Evolutionary conservation across 2,329 filamentous ascomycete species (phyloP).

Genomic region (Diaporthe sp.): DNA sequence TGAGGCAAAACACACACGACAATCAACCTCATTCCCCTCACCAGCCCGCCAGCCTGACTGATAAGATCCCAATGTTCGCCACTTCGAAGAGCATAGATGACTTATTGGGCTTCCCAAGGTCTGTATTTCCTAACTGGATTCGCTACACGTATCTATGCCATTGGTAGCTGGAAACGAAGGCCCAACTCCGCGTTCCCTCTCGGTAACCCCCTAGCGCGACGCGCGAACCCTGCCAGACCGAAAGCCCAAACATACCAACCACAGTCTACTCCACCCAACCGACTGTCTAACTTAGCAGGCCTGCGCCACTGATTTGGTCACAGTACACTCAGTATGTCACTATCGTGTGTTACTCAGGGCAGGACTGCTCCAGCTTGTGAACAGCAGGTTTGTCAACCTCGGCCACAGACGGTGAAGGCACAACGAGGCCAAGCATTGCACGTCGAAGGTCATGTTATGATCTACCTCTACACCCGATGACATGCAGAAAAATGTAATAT

Average conservation of each 20-base stretch:
- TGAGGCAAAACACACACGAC: neutral
- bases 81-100: neutral
- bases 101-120: rapidly evolving
- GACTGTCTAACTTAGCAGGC: neutral
- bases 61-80: neutral
- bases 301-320: neutral
- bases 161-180: neutral
- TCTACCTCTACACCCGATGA: no score
- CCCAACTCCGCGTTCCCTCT: neutral
- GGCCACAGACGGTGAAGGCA: neutral
- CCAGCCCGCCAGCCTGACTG: no score
- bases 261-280: neutral
- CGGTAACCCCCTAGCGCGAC: neutral
- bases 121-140: neutral
- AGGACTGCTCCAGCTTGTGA: neutral
- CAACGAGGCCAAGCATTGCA: no score
- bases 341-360: neutral
- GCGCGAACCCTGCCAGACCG: neutral
- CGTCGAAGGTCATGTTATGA: no score
- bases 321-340: neutral
- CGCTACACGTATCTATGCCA: neutral
- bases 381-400: no score
- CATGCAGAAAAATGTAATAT: neutral
- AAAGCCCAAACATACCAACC: neutral
- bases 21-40: neutral